A percentile compares a stretch with the other conserved stretches of the same genome.
Evolutionary conservation across 2,329 filamentous ascomycete species (phyloP).

Genomic region (Parafenestella ontariensis): DNA sequence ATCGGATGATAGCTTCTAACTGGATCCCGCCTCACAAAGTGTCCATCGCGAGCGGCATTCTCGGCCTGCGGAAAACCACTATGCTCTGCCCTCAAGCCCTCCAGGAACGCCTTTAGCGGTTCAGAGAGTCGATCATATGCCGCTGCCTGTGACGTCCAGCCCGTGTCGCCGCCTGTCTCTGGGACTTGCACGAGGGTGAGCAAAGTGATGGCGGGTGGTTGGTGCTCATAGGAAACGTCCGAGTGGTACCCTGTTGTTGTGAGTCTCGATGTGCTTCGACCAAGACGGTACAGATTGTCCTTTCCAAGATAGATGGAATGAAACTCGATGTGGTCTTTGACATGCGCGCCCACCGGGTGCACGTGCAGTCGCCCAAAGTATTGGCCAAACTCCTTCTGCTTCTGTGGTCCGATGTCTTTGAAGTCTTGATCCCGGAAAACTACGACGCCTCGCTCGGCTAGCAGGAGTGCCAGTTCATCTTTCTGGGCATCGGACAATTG

Average conservation of each 20-base stretch:
- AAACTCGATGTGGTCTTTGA: conserved; percentile 36
- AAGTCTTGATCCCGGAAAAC: conserved; percentile 58
- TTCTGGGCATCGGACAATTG: conserved; percentile 52
- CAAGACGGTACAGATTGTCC: conserved; percentile 34
- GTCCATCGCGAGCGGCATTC: conserved; percentile 54
- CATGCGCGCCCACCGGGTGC: conserved; percentile 32
- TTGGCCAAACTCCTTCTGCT: conserved; percentile 54
- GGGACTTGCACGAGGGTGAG: conserved; percentile 59
- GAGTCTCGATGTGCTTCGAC: conserved; percentile 24
- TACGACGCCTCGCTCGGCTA: conserved; percentile 49
- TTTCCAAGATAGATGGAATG: conserved; percentile 34
- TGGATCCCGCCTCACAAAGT: conserved; percentile 44
- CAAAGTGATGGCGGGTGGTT: conserved; percentile 57
- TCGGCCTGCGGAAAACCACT: conserved; percentile 79
- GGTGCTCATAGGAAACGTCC: conserved; percentile 57
- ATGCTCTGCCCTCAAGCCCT: conserved; percentile 79
- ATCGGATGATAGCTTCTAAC: conserved; percentile 52
- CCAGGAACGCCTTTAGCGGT: conserved; percentile 23
- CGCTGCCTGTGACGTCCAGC: conserved; percentile 54
- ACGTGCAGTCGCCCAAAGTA: conserved; percentile 49
- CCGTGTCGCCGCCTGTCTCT: conserved; percentile 58
- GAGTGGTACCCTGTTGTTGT: conserved; percentile 59
- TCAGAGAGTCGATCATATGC: conserved; percentile 51
- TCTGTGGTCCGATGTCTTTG: conserved; percentile 53
- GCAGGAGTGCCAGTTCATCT: conserved; percentile 54